Evolutionary conservation across 495 filamentous ascomycete species (phyloP), one percentile per base, ranked within the genome.

Genomic region (Podospora sp.): DNA sequence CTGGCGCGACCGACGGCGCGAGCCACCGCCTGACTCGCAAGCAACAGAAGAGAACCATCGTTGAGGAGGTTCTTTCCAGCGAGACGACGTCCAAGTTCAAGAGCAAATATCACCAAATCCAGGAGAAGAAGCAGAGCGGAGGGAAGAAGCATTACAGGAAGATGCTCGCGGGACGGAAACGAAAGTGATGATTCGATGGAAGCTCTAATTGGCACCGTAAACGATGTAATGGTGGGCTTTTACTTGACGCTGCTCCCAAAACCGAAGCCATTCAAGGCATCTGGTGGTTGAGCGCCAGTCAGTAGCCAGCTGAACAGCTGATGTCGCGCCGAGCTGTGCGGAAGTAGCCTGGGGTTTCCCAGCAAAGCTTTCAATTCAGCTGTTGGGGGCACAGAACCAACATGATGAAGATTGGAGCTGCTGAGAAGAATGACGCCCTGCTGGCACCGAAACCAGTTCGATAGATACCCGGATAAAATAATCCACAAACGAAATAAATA

Each of bases 1-100:
- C 96, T 70, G 94, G 94, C 0, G 91, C 93, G 21, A 93, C 92
- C 0, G 95, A 99, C 70, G 96, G 89, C 80, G 91, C 87, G 80
- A 92, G 83, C 68, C 84, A 85, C 18, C 86, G 95, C 22, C 84
- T 98, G 40, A 84, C 86, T 29, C 95, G 93, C 76, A 96, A 91
- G 77, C 90, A 98, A 72, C 84, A 92, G 66, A 97, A 96, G 81
- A 86, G 85, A 69, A 97, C 92, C 3, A 91, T 99, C 66, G 90
- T 94, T n/a, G 92, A 96, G 65, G 93, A 97, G 72, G 85, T 94
- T 6, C 76, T 97, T 68, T 86, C 89, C 12, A 76, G 82, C 36
- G 90, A 94, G 11, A 71, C 72, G 29, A 68, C 72, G 22, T 59
- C 56, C 59, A 75, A 80, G 68, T 76, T 75, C 70, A 79, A 78